Base-by-base conservation (phyloP, 495 filamentous ascomycete species). In the Parathielavia hyrcaniae region DNA sequence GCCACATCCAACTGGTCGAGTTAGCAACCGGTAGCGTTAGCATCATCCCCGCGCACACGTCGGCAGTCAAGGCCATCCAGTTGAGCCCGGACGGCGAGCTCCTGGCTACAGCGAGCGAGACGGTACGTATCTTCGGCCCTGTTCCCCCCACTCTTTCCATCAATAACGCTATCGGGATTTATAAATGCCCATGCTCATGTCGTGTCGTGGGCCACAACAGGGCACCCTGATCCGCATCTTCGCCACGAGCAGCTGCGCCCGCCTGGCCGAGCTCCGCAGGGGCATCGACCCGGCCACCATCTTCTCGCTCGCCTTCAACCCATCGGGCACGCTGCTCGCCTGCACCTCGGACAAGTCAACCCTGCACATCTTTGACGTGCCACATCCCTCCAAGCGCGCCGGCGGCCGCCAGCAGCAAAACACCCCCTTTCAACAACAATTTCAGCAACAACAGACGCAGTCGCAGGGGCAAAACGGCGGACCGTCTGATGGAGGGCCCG, bases 331-430 rank as follows among this genome's bases (percentile, higher is more conserved):
- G 39, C 75, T 88, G 61, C 78, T 97, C 14, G 93, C 93, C 19
- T 90, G 91, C 51, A 97, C 95, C n/a, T 96, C 90, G 23, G 93
- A 98, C 75, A 98, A 97, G 70, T 89, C 86, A 6, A 98, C 90
- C 4, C 73, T 98, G 17, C 93, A 98, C 71, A 82, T 98, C 41
- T 98, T 97, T 67, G 89, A 97, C 64, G 74, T 80, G 26, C 78
- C 74, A 17, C 77, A 75, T 59, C 73, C 67, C 26, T 3, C 26
- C 50, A 69, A 67, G 82, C 57, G 82, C 86, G 53, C 87, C 88
- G 26, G 26, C 3, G 67, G 91, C 83, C 71, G 86, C 82, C 23
- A 86, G 80, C 50, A 81, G 80, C 55, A 77, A 17, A 38, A 14
- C 52, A 55, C 13, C 50, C 23, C 85, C 79, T 30, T 30, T 6